phyloP scores from a whole-genome alignment of 371 early-diverging fungal species.

The Mucor saturninus region DNA sequence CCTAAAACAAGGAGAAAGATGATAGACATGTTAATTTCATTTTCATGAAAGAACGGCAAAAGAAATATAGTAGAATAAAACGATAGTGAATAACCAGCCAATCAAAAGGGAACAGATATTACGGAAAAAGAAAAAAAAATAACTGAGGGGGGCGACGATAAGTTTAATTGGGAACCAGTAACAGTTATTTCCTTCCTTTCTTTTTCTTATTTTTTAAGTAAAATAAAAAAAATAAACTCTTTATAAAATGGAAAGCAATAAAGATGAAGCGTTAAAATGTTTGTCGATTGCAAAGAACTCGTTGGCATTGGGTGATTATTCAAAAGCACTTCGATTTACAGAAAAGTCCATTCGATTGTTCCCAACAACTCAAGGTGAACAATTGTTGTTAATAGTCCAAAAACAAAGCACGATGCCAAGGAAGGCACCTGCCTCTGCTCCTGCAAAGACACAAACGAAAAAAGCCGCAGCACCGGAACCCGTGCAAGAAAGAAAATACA shows the following conservation, averaged over 20 bases:
- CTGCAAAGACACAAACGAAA: constrained; percentile 10
- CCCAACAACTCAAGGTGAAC: constrained; percentile 71
- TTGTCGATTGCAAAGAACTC: constrained; percentile 77
- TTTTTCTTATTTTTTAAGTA: background rate
- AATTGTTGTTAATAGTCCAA: constrained; percentile 58
- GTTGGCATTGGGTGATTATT: constrained; percentile 63
- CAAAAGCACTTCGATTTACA: constrained; percentile 78
- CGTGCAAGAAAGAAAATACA: constrained; percentile 62
- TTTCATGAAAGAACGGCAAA: too few species aligned
- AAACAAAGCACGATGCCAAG: constrained; percentile 25
- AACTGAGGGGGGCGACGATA: background rate
- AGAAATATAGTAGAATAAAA: too few species aligned
- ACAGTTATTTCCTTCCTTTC: background rate
- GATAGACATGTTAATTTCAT: too few species aligned
- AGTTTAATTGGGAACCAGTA: background rate
- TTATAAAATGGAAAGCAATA: constrained; percentile 80
- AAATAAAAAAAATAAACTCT: background rate
- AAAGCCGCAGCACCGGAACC: constrained; percentile 12
- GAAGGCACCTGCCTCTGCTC: constrained; percentile 10
- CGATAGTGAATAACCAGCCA: constrained; percentile 5
- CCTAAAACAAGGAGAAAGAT: too few species aligned
- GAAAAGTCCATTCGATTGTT: constrained; percentile 82
- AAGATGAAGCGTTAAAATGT: constrained; percentile 86
- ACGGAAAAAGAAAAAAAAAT: background rate
- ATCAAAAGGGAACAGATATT: constrained; percentile 25